Conservation (phyloP, 2,329 filamentous ascomycete genomes). For the Curvularia eragrostidis region DNA sequence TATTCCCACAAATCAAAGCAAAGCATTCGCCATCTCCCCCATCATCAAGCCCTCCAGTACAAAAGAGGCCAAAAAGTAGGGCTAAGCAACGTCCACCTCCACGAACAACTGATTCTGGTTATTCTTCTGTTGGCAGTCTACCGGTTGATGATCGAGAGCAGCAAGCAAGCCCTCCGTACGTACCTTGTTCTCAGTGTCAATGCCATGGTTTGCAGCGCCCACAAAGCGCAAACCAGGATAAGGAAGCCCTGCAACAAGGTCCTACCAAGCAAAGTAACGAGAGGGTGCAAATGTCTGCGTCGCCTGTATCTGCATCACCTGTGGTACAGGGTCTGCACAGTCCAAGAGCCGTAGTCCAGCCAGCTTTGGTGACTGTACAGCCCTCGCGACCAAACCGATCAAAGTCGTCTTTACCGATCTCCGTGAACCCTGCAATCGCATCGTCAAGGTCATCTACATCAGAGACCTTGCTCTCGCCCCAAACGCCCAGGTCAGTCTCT, state of each 20-base stretch:
- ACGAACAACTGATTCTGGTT: slow-evolving; percentile 49
- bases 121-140: slow-evolving; percentile 49
- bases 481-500: slow-evolving; percentile 29
- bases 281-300: neutral
- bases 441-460: slow-evolving; percentile 17
- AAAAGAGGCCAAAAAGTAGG: slow-evolving; percentile 15
- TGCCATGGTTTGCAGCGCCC: slow-evolving; percentile 10
- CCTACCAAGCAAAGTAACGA: neutral
- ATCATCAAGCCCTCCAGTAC: neutral
- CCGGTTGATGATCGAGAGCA: slow-evolving; percentile 16
- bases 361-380: slow-evolving; percentile 8
- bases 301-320: neutral
- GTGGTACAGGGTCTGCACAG: neutral
- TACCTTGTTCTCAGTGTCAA: slow-evolving; percentile 15
- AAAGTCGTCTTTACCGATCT: slow-evolving; percentile 21
- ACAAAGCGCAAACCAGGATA: neutral
- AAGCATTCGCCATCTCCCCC: slow-evolving; percentile 13
- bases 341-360: neutral
- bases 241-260: neutral
- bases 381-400: slow-evolving; percentile 6
- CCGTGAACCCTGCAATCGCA: slow-evolving; percentile 15
- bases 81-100: slow-evolving; percentile 32
- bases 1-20: slow-evolving; percentile 19
- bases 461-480: slow-evolving; percentile 25
- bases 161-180: slow-evolving; percentile 17